phyloP scores from a whole-genome alignment of 78 protist species.

The Anaeramoeba ignava region DNA sequence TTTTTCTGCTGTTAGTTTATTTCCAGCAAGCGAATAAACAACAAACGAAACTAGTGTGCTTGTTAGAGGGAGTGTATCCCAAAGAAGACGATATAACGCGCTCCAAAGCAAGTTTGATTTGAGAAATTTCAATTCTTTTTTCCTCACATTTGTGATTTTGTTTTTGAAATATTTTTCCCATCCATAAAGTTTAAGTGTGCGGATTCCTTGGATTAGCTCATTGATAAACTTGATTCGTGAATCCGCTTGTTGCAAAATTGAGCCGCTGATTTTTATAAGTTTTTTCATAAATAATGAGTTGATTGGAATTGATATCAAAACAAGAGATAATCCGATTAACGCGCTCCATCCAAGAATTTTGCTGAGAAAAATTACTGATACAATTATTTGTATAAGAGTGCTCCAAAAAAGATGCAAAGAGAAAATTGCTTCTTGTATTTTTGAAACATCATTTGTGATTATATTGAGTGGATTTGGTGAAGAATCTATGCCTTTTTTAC shows the following conservation, averaged over 20 bases:
- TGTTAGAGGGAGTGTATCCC: neutral
- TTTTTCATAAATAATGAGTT: neutral
- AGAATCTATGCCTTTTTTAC: too few species aligned
- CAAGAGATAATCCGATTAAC: neutral
- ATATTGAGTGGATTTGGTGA: too few species aligned
- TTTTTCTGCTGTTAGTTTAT: neutral
- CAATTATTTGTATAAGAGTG: too few species aligned
- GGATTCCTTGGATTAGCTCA: neutral
- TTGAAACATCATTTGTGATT: too few species aligned
- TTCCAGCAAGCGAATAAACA: neutral
- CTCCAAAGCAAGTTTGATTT: neutral
- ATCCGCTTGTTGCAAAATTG: neutral
- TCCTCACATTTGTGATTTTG: neutral
- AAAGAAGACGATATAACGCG: neutral
- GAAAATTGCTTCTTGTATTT: too few species aligned
- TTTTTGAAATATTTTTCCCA: neutral
- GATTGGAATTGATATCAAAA: neutral
- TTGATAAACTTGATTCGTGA: neutral
- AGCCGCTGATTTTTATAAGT: neutral
- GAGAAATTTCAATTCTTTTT: neutral
- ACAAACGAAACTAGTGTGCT: neutral
- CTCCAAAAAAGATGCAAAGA: too few species aligned
- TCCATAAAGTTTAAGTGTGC: neutral
- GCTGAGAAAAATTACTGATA: neutral
- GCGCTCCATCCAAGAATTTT: neutral